Evolutionary conservation across 352 stramenopile species (phyloP).

Genomic region (Phytophthora fragariaefolia): DNA sequence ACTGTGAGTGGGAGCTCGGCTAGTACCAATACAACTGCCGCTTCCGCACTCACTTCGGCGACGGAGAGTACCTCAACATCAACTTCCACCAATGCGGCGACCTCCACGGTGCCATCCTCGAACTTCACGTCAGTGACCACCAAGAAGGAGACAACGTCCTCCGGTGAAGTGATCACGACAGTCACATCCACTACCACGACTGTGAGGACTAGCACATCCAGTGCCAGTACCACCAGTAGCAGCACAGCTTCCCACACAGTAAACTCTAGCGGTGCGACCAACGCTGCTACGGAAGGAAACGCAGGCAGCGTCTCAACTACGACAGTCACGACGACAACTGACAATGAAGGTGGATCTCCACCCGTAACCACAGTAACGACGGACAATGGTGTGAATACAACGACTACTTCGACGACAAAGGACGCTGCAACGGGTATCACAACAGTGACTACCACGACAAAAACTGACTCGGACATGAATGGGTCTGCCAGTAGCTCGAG

Average conservation of each 20-base stretch:
- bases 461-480: conserved; percentile 23
- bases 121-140: conserved; percentile 26
- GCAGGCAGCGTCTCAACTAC: conserved; percentile 19
- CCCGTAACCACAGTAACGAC: conserved; percentile 26
- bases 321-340: conserved; percentile 17
- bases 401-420: conserved; percentile 18
- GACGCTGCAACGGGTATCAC: conserved; percentile 24
- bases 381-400: conserved; percentile 30
- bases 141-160: conserved; percentile 25
- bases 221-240: conserved; percentile 1
- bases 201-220: conserved; percentile 21
- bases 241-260: conserved; percentile 8
- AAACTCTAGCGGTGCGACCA: conserved; percentile 7
- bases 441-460: conserved; percentile 25
- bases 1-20: conserved; percentile 3
- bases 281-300: conserved; percentile 1
- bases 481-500: conserved; percentile 25
- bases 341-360: conserved; percentile 16
- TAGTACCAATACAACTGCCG: not conserved
- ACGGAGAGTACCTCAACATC: conserved; percentile 15
- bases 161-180: conserved; percentile 26
- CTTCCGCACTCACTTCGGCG: conserved; percentile 10
- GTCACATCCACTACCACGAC: conserved; percentile 28
- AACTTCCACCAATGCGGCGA: not conserved
- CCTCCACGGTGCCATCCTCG: conserved; percentile 1